These are phyloP conservation scores for sunflower (Helianthus annuus) DNA, from an alignment of 129 eudicot genomes.

Conservation along the genomic window HanXRQr2.0-SUNRISE NC_035445.2:2868025-2868524, in stretches of 20 bases:
- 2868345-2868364: not conserved
- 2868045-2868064: no score
- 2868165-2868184: no score
- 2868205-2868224: conserved; percentile 45
- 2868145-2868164: no score
- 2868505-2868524: no score
- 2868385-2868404: not conserved
- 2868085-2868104: no score
- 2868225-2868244: conserved; percentile 67
- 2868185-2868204: no score
- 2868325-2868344: conserved; percentile 18
- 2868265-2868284: conserved; percentile 88
- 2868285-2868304: conserved; percentile 70
- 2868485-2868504: no score
- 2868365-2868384: not conserved
- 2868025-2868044: no score
- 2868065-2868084: no score
- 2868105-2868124: no score
- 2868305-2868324: conserved; percentile 49
- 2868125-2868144: no score
- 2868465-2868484: no score
- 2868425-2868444: conserved; percentile 49
- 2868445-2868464: conserved; percentile 39
- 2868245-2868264: conserved; percentile 96
- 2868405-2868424: conserved; percentile 46